These are phyloP conservation scores for Thelonectria rubi DNA, from an alignment of 2,329 filamentous ascomycete genomes.

Conservation along the genomic window DNA sequence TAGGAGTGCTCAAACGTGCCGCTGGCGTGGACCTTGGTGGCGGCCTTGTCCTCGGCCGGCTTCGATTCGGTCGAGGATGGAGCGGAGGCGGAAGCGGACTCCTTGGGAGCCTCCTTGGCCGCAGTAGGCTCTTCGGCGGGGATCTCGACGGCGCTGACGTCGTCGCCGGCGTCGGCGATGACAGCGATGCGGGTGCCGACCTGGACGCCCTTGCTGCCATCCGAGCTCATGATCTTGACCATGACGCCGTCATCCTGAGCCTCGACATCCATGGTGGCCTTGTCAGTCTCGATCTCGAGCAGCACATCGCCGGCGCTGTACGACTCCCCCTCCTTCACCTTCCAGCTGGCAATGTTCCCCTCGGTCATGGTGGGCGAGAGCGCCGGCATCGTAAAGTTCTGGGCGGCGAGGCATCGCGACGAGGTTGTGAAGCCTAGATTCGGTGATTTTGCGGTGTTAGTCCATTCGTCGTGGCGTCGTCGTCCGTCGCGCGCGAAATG, in stretches of 20 bases:
- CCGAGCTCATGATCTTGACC: slow-evolving; percentile 80
- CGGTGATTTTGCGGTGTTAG: slow-evolving; percentile 32
- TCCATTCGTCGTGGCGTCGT: slow-evolving; percentile 14
- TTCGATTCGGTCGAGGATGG: slow-evolving; percentile 45
- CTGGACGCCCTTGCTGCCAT: slow-evolving; percentile 79
- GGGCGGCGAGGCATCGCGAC: slow-evolving; percentile 72
- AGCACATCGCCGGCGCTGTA: slow-evolving; percentile 87
- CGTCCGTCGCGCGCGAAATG: slow-evolving; percentile 33
- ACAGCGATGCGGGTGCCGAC: slow-evolving; percentile 86
- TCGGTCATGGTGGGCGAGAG: slow-evolving; percentile 95
- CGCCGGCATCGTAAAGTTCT: slow-evolving; percentile 91
- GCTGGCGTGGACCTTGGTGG: slow-evolving; percentile 49
- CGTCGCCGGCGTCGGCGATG: slow-evolving; percentile 82
- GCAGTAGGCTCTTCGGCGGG: slow-evolving; percentile 76
- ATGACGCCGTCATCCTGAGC: slow-evolving; percentile 88
- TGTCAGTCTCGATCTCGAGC: slow-evolving; percentile 93
- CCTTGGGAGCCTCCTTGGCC: slow-evolving; percentile 65
- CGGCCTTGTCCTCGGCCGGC: slow-evolving; percentile 48
- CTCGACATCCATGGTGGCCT: slow-evolving; percentile 94
- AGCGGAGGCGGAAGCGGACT: slow-evolving; percentile 44
- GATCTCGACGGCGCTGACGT: slow-evolving; percentile 77
- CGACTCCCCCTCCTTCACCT: slow-evolving; percentile 85
- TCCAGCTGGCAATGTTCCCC: slow-evolving; percentile 87
- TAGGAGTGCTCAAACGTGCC: slow-evolving; percentile 72
- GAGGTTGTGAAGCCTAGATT: slow-evolving; percentile 70